Base-by-base conservation (phyloP, 2,329 filamentous ascomycete genomes). In the Penicillium sp. region DNA sequence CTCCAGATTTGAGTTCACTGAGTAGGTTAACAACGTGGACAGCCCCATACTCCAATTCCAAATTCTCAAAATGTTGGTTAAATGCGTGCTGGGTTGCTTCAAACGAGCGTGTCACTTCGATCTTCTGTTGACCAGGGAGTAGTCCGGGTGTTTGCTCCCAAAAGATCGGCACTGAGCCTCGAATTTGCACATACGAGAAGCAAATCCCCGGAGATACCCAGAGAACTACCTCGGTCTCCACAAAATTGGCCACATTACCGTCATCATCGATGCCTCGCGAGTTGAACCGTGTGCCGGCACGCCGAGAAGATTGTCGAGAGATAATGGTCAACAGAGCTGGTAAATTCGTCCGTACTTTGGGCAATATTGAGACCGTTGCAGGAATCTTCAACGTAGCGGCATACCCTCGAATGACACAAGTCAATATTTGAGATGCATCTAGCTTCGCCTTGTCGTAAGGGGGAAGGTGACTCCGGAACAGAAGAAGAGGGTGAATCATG, bases 221-320 rank as follows among this genome's bases (percentile, higher is more conserved):
- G 72, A 96, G 93, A 43, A 94, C 87, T 0, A 93, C 96, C 78
- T 99, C 95, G 0, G 93, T 95, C 77, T 99, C 95, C n/a, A 98
- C 95, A 77, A 97, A 99, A 76, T 99, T 99, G 62, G 95, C 93
- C 30, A 98, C 95, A 70, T 98, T 92, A 14, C 95, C 95, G 72
- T 98, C 93, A 74, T 99, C 95, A 72, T 99, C 95, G 65, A 99
- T 97, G 42, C 95, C 95, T 68, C 95, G 86, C n/a, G 94, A 90
- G 75, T 98, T 98, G 82, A 98, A 99, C 43, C 95, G 86, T 16
- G 95, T 99, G 25, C 95, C 95, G 19, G 95, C 95, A 78, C 94
- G 87, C 68, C 88, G 85, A 72, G 93, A 98, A 1, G 95, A 98
- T 40, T 98, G 82, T 35, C 95, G 87, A 1, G 95, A 98, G 63